Evolutionary conservation across 345 rosid genomes (phyloP).

Genomic region (Brassica cretica): DNA sequence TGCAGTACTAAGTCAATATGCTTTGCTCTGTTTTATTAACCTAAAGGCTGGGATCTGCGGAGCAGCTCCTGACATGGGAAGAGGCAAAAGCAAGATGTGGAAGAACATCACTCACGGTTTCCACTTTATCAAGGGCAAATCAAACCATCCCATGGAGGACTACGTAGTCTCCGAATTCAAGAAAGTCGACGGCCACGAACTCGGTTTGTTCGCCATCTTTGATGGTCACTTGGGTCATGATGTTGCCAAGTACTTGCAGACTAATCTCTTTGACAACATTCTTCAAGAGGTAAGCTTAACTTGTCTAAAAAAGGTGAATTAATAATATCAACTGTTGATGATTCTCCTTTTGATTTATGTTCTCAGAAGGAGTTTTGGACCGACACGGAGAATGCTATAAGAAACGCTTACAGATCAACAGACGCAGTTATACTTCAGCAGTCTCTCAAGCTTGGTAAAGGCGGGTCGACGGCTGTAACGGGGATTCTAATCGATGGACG

Average conservation of each 20-base stretch:
- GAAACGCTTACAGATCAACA: neutral
- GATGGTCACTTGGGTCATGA: slow-evolving; percentile 12
- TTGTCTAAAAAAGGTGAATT: neutral
- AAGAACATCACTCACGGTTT: slow-evolving; percentile 4
- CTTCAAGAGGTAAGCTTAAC: neutral
- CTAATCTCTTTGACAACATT: slow-evolving; percentile 11
- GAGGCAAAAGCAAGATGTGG: slow-evolving; percentile 16
- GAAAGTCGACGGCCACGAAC: neutral
- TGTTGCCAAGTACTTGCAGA: slow-evolving; percentile 7
- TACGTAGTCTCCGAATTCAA: neutral
- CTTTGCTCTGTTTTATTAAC: neutral
- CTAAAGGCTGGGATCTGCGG: neutral
- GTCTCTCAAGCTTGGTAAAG: slow-evolving; percentile 2
- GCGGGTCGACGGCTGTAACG: neutral
- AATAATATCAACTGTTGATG: neutral
- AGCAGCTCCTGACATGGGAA: neutral
- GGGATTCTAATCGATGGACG: neutral
- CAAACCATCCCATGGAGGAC: slow-evolving; percentile 12
- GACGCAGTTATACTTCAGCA: neutral
- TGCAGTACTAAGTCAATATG: neutral
- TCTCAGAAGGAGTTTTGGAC: neutral
- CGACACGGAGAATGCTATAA: neutral
- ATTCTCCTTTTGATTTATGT: neutral
- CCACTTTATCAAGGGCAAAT: neutral
- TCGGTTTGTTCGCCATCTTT: slow-evolving; percentile 1